A percentile compares a stretch with the other conserved stretches of the same genome.
These are phyloP conservation scores for Chrysoporthe puriensis DNA, from an alignment of 2,329 filamentous ascomycete genomes.

Conservation along the genomic window DNA sequence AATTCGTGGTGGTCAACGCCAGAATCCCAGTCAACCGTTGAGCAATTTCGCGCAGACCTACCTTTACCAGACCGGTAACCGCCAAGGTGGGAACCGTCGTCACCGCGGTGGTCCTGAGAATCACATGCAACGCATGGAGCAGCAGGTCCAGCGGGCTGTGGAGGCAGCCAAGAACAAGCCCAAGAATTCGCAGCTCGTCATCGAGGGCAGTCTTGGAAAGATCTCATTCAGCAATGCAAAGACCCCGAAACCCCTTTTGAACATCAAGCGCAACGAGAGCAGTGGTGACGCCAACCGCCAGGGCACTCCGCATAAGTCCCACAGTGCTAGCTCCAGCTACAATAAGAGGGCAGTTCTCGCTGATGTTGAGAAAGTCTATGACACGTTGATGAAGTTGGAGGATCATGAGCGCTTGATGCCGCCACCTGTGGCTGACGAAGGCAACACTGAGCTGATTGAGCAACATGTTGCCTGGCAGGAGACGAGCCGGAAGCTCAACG, in stretches of 20 bases:
- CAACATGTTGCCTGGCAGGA: slow-evolving; percentile 80
- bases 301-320: slow-evolving; percentile 49
- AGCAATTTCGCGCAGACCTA: slow-evolving; percentile 98
- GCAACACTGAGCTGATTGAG: slow-evolving; percentile 70
- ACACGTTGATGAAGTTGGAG: slow-evolving; percentile 88
- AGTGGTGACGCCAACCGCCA: slow-evolving; percentile 61
- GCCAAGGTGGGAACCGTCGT: slow-evolving; percentile 73
- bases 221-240: slow-evolving; percentile 99
- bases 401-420: slow-evolving; percentile 86
- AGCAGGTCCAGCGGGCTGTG: slow-evolving; percentile 95
- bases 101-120: slow-evolving; percentile 87
- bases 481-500: slow-evolving; percentile 71
- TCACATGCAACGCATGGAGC: slow-evolving; percentile 98
- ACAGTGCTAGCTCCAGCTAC: slow-evolving; percentile 50
- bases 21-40: slow-evolving; percentile 89
- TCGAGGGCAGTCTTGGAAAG: slow-evolving; percentile 94
- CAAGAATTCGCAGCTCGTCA: slow-evolving; percentile 95
- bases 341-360: slow-evolving; percentile 83
- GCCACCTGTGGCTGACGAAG: slow-evolving; percentile 60
- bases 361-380: slow-evolving; percentile 88
- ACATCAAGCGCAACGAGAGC: slow-evolving; percentile 86
- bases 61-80: slow-evolving; percentile 88
- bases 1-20: slow-evolving; percentile 85
- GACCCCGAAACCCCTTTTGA: slow-evolving; percentile 91
- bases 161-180: slow-evolving; percentile 97